Evolutionary conservation across 2,329 filamentous ascomycete genomes (phyloP).

Genomic region (Fusarium veterinarium): DNA sequence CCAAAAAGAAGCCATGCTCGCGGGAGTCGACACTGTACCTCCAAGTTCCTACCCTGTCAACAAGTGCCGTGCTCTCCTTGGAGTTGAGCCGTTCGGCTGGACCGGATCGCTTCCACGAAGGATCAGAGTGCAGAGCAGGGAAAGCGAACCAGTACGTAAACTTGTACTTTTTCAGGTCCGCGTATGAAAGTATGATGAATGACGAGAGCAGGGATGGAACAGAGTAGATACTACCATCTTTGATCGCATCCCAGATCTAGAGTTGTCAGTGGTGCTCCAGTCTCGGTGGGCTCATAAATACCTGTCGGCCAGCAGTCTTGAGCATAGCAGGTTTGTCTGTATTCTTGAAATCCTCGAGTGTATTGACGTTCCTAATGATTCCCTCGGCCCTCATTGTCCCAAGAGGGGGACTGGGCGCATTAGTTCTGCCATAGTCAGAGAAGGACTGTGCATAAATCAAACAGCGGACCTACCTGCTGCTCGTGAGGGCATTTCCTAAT

Average conservation of each 20-base stretch:
- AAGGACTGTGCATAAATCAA: conserved; percentile 32
- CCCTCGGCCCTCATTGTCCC: conserved; percentile 87
- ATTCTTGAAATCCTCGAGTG: conserved; percentile 90
- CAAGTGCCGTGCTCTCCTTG: conserved; percentile 80
- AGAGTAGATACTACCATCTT: conserved; percentile 95
- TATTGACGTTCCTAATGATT: conserved; percentile 96
- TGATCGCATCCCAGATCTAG: conserved; percentile 98
- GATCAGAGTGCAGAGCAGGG: conserved; percentile 90
- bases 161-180: conserved; percentile 96
- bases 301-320: conserved; percentile 81
- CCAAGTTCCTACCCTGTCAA: conserved; percentile 89
- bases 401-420: conserved; percentile 68
- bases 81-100: conserved; percentile 67
- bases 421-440: conserved; percentile 44
- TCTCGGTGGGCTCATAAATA: conserved; percentile 50
- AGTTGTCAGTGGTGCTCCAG: conserved; percentile 23
- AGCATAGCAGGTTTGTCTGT: conserved; percentile 83
- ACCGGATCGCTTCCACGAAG: conserved; percentile 77
- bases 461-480: conserved; percentile 74
- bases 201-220: conserved; percentile 91
- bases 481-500: conserved; percentile 85
- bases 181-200: conserved; percentile 90
- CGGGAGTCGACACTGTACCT: conserved; percentile 82
- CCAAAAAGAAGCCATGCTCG: conserved; percentile 96
- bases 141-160: conserved; percentile 99